These are phyloP conservation scores for Fusarium nygamai DNA, from an alignment of 2,329 filamentous ascomycete genomes.

Conservation along the genomic window DNA sequence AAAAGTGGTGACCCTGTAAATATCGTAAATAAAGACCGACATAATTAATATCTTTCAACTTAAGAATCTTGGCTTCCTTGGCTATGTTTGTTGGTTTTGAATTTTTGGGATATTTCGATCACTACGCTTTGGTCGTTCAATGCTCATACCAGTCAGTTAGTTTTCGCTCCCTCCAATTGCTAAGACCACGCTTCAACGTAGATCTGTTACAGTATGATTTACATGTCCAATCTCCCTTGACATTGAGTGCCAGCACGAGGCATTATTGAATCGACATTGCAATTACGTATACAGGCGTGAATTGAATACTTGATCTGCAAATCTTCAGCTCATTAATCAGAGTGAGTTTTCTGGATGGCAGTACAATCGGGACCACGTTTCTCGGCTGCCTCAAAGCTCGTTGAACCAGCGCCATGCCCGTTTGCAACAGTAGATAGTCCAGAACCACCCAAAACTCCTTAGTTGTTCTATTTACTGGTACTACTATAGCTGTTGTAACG, in stretches of 20 bases:
- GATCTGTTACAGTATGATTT: slow-evolving; percentile 8
- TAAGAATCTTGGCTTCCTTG: background rate
- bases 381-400: background rate
- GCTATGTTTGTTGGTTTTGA: background rate
- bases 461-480: background rate
- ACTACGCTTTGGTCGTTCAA: background rate
- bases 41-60: background rate
- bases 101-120: slow-evolving; percentile 5
- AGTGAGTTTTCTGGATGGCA: background rate
- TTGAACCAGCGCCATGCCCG: background rate
- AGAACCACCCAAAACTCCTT: background rate
- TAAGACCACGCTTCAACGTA: slow-evolving; percentile 6
- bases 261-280: slow-evolving; percentile 30
- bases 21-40: slow-evolving; percentile 10
- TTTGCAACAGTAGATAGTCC: background rate
- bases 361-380: slow-evolving; percentile 7
- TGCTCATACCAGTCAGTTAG: background rate
- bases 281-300: slow-evolving; percentile 18
- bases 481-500: background rate
- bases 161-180: background rate
- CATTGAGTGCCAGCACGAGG: slow-evolving; percentile 14
- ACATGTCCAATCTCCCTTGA: slow-evolving; percentile 17
- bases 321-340: background rate
- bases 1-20: slow-evolving; percentile 9
- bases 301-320: slow-evolving; percentile 4